Percentiles rank a stretch among this genome's conserved stretches.
Conservation (phyloP, 306 rosid genomes). For the Boehmeria nivea region DNA sequence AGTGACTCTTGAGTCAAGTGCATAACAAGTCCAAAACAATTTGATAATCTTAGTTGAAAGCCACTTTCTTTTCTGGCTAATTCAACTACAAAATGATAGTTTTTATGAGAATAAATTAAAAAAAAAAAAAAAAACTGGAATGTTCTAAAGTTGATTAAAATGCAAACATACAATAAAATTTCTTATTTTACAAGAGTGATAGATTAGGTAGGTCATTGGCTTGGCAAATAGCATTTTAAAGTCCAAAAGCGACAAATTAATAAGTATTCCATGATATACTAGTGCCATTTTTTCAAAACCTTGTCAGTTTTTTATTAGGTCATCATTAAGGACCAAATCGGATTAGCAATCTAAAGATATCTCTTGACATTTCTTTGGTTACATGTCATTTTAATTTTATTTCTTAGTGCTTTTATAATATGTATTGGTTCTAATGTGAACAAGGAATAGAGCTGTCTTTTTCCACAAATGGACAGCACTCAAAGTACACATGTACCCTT, state of each 20-base stretch:
- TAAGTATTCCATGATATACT: neutral
- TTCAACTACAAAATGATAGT: slow-evolving; percentile 4
- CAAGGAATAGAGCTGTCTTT: neutral
- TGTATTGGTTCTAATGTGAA: slow-evolving; percentile 2
- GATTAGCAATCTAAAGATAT: slow-evolving; percentile 13
- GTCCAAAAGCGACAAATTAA: slow-evolving; percentile 7
- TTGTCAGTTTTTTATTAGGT: neutral
- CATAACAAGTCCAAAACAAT: neutral
- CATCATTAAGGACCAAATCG: slow-evolving; percentile 4
- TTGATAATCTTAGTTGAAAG: neutral
- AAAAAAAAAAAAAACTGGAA: neutral
- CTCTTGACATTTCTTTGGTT: slow-evolving; percentile 14
- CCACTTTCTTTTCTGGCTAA: neutral
- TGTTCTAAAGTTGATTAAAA: neutral
- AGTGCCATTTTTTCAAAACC: slow-evolving; percentile 23
- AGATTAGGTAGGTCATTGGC: slow-evolving; percentile 17
- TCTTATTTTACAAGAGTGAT: slow-evolving; percentile 6
- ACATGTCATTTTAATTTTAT: neutral
- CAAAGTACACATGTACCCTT: neutral
- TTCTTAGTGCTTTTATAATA: neutral
- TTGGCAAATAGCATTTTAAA: neutral
- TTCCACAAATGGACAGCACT: neutral
- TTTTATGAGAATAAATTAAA: neutral
- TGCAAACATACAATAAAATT: neutral
- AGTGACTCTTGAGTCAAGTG: neutral